A percentile compares a stretch with the other conserved stretches of the same genome.
phyloP scores from a whole-genome alignment of 495 filamentous ascomycete genomes.

The Penicillium psychrofluorescens region DNA sequence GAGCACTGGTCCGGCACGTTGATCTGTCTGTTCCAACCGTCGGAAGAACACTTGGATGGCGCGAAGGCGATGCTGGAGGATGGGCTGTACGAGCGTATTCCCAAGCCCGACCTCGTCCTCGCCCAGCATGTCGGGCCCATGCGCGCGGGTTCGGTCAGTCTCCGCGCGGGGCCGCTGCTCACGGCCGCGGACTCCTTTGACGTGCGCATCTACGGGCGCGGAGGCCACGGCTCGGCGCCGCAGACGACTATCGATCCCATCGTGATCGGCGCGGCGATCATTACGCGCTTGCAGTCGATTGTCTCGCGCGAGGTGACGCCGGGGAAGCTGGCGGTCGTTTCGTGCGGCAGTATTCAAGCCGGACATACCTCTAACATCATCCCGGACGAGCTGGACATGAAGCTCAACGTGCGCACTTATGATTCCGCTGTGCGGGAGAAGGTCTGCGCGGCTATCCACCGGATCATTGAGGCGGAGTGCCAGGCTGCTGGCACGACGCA shows the following conservation, averaged over 20 bases:
- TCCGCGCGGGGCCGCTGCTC: conserved; percentile 18
- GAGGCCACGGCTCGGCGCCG: conserved; percentile 46
- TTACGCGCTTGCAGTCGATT: conserved; percentile 49
- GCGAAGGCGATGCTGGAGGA: conserved; percentile 56
- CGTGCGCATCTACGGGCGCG: conserved; percentile 41
- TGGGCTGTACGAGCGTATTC: conserved; percentile 46
- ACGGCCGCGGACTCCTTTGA: conserved; percentile 36
- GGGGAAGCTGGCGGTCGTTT: conserved; percentile 46
- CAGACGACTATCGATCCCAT: conserved; percentile 50
- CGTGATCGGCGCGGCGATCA: conserved; percentile 42
- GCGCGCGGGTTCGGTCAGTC: conserved; percentile 30
- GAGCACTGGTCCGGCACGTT: conserved; percentile 50
- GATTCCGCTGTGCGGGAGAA: conserved; percentile 29
- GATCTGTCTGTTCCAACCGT: conserved; percentile 53
- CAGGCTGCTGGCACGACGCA: conserved; percentile 31
- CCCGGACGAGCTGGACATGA: conserved; percentile 37
- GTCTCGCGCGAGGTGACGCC: conserved; percentile 47
- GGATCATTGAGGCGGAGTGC: conserved; percentile 50
- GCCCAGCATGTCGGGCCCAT: conserved; percentile 51
- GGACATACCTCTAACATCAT: conserved; percentile 50
- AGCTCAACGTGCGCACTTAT: conserved; percentile 42
- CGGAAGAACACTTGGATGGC: conserved; percentile 49
- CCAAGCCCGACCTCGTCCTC: conserved; percentile 47
- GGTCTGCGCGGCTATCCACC: conserved; percentile 37
- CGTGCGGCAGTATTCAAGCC: conserved; percentile 43